Base-by-base conservation (phyloP, 352 stramenopile species). In the Phytophthora tubulina region DNA sequence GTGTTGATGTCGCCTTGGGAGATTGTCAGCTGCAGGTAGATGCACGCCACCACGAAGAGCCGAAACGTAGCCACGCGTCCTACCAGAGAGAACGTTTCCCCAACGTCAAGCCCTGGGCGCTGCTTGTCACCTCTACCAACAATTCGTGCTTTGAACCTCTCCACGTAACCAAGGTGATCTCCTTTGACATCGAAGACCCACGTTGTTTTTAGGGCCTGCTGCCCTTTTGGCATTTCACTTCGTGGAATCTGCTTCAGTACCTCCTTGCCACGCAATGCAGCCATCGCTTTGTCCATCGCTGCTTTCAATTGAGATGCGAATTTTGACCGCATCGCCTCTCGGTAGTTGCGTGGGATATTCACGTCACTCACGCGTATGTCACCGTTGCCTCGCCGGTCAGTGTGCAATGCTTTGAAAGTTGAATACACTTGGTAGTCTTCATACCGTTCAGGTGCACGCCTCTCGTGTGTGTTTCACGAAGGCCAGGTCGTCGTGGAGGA, bases 121-220 rank as follows among this genome's bases (percentile, higher is more conserved):
- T 50, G n/a, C 27, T 50, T 60, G 38, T 50, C 52, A 21, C 45
- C 57, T 17, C 57, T 5, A 13, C 9, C 36, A 14, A 50, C 45
- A 54, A 65, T 50, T 6, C 57, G 15, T 6, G 45, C 32, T 50
- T 35, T 5, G 41, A 57, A 65, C 5, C 30, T 4, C 8, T 15
- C 21, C 2, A 57, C 17, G 15, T 57, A 57, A 3, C 48, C 45
- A 3, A 57, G 21, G n/a, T 65, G 57, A 31, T 57, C 46, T 17
- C 5, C 31, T n/a, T 64, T 64, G n/a, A 57, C 3, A 14, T 57
- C 35, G 14, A 39, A 65, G 1, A 56, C 48, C 57, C 57, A 65
- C 45, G 57, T 63, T 5, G 44, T 36, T n/a, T 63, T 45, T 3
- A 63, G 10, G 2, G 42, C 6, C 14, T 35, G 0, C 48, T 49